phyloP scores from a whole-genome alignment of 441 rosid species.

The Corymbia calophylla region DNA sequence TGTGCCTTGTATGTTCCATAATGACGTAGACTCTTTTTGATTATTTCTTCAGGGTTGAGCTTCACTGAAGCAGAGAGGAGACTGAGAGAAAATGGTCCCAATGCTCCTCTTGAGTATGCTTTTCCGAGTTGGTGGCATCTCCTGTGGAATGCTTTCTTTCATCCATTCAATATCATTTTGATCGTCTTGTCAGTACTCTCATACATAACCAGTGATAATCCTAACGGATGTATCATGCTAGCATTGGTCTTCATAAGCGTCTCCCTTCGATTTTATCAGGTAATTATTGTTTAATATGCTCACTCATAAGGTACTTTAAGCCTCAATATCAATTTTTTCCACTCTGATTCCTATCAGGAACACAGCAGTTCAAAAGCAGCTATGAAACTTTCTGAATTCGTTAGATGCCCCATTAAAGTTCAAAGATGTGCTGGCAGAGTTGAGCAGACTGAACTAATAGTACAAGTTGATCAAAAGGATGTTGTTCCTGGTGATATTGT shows the following conservation, averaged over 20 bases:
- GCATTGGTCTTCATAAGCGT: slow-evolving; percentile 56
- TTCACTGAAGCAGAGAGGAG: slow-evolving; percentile 68
- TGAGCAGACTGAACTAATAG: slow-evolving; percentile 57
- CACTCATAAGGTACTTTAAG: not conserved
- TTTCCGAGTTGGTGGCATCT: slow-evolving; percentile 62
- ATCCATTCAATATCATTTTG: slow-evolving; percentile 66
- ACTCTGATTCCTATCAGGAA: slow-evolving; percentile 30
- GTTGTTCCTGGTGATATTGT: slow-evolving; percentile 74
- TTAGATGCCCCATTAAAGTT: slow-evolving; percentile 57
- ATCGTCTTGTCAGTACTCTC: slow-evolving; percentile 53
- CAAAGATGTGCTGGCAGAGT: slow-evolving; percentile 76
- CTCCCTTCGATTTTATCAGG: slow-evolving; percentile 61
- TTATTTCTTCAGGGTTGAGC: slow-evolving; percentile 42
- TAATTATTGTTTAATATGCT: slow-evolving; percentile 1
- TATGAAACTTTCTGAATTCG: slow-evolving; percentile 61
- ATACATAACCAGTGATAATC: slow-evolving; percentile 50
- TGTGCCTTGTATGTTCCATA: not conserved
- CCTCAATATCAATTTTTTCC: not conserved
- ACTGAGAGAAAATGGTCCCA: slow-evolving; percentile 57
- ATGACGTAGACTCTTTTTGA: not conserved
- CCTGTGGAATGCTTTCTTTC: slow-evolving; percentile 62
- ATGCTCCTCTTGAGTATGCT: slow-evolving; percentile 36
- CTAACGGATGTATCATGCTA: slow-evolving; percentile 69
- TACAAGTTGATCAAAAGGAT: slow-evolving; percentile 69
- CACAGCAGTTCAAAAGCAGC: slow-evolving; percentile 70